A percentile compares a stretch with the other conserved stretches of the same genome.
phyloP scores from a whole-genome alignment of 2,329 filamentous ascomycete species.

The Sarocladium strictum region DNA sequence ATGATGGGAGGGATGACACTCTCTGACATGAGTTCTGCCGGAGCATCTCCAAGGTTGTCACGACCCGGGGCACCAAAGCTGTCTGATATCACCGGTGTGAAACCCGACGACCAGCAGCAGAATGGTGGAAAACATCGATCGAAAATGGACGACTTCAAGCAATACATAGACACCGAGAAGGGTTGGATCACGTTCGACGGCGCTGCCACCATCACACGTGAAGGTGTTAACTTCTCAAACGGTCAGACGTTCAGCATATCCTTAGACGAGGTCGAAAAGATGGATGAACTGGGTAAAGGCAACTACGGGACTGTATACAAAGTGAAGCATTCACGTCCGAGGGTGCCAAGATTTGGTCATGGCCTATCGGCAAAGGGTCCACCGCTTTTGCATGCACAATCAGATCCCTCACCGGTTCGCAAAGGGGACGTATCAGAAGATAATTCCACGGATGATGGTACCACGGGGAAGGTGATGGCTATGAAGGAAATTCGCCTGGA shows the following conservation, averaged over 20 bases:
- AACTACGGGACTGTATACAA: slow-evolving; percentile 99
- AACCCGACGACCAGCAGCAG: slow-evolving; percentile 12
- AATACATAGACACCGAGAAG: slow-evolving; percentile 87
- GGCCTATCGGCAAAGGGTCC: slow-evolving; percentile 45
- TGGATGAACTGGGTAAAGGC: slow-evolving; percentile 92
- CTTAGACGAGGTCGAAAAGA: slow-evolving; percentile 86
- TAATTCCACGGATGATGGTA: slow-evolving; percentile 29
- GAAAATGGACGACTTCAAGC: slow-evolving; percentile 55
- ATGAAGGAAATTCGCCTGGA: slow-evolving; percentile 99
- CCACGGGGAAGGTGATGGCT: slow-evolving; percentile 82
- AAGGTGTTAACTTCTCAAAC: slow-evolving; percentile 87
- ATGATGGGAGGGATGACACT: slow-evolving; percentile 44
- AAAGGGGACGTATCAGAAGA: slow-evolving; percentile 24
- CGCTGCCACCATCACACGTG: slow-evolving; percentile 81
- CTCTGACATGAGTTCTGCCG: slow-evolving; percentile 40
- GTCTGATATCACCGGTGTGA: slow-evolving; percentile 31
- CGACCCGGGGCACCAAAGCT: slow-evolving; percentile 23
- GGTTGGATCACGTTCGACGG: slow-evolving; percentile 90
- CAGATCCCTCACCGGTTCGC: slow-evolving; percentile 26
- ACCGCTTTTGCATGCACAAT: slow-evolving; percentile 30
- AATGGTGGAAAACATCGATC: slow-evolving; percentile 34
- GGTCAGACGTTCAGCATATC: slow-evolving; percentile 91
- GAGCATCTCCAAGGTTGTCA: slow-evolving; percentile 25
- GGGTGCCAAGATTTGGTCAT: slow-evolving; percentile 51
- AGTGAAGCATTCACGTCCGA: slow-evolving; percentile 73